Base-by-base conservation (phyloP, 2,329 filamentous ascomycete genomes). In the Aureobasidium sp. region DNA sequence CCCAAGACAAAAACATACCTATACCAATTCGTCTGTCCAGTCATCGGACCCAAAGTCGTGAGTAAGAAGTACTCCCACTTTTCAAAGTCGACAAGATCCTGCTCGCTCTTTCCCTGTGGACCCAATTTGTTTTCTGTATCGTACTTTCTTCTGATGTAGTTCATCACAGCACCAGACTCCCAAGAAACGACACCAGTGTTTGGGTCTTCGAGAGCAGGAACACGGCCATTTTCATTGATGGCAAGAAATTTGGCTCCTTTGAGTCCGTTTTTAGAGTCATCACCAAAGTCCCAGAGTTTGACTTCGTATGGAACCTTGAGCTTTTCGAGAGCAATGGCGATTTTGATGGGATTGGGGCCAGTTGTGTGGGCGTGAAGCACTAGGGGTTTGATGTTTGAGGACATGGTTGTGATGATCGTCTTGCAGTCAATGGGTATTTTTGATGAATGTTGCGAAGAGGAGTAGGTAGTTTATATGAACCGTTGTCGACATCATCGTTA, bases 161-260 rank as follows among this genome's bases (percentile, higher is more conserved):
- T 73, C 62, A 82, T 67, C 66, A 81, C 80, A 12, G 80, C 79
- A 27, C 77, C 78, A 17, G 75, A 78, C 67, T 82, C 79, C 76
- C 77, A 82, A 44, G 79, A 72, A 0, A 73, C 76, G 42, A 81
- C 69, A 62, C 72, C 74, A 17, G 70, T 74, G 45, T 77, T 79
- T 63, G 76, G 76, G 64, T 81, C 78, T 61, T 79, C 70, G 40
- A 80, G 68, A 35, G 75, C 73, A 1, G 74, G 76, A 1, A 76
- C 60, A 74, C 70, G 49, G 2, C 78, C 77, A 63, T 79, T 79
- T 59, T 75, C 72, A 65, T 77, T 79, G 67, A 79, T 73, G 19
- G 71, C 68, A n/a, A 73, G 64, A 65, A 75, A 79, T 0, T 58
- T 49, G 3, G 68, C 63, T 5, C 75, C 73, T 50, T 77, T 76